These are phyloP conservation scores for Poa annua DNA, from an alignment of 176 grass and related monocot species.

Conservation along the genomic window DNA sequence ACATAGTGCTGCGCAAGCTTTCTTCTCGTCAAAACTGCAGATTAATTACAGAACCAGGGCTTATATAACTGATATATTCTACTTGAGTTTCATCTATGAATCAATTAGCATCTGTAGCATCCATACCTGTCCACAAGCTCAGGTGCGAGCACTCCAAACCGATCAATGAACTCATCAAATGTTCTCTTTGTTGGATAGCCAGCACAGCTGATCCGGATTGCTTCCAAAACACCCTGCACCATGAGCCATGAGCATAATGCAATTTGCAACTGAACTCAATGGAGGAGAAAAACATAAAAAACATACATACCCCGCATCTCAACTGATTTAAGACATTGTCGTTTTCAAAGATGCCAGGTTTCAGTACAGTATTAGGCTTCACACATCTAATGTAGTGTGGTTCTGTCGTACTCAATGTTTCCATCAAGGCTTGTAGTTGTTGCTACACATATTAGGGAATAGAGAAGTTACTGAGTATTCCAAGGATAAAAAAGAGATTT, in stretches of 20 bases:
- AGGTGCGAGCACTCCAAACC: conserved; percentile 85
- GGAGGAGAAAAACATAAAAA: conserved; percentile 17
- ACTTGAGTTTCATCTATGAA: conserved; percentile 4
- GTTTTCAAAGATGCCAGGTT: conserved; percentile 93
- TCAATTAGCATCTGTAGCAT: conserved; percentile 33
- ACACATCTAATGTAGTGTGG: conserved; percentile 99
- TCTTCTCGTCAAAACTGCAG: conserved; percentile 84
- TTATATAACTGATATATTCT: conserved; percentile 23
- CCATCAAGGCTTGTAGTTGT: conserved; percentile 99
- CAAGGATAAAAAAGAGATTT: conserved; percentile 43
- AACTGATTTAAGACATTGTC: conserved; percentile 85
- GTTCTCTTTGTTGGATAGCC: conserved; percentile 96
- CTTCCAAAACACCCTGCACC: conserved; percentile 89
- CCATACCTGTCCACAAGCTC: conserved; percentile 80
- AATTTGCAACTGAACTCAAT: background rate
- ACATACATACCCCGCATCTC: conserved; percentile 85
- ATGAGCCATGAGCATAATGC: conserved; percentile 12
- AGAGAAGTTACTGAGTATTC: conserved; percentile 35
- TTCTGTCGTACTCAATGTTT: conserved; percentile 88
- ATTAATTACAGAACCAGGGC: background rate
- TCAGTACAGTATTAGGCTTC: conserved; percentile 86
- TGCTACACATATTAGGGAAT: conserved; percentile 66
- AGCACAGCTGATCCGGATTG: conserved; percentile 94
- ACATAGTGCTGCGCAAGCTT: conserved; percentile 73
- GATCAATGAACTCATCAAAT: conserved; percentile 93